Conservation (phyloP, 1,284 basidiomycete genomes). For the Ganoderma boninense region DNA sequence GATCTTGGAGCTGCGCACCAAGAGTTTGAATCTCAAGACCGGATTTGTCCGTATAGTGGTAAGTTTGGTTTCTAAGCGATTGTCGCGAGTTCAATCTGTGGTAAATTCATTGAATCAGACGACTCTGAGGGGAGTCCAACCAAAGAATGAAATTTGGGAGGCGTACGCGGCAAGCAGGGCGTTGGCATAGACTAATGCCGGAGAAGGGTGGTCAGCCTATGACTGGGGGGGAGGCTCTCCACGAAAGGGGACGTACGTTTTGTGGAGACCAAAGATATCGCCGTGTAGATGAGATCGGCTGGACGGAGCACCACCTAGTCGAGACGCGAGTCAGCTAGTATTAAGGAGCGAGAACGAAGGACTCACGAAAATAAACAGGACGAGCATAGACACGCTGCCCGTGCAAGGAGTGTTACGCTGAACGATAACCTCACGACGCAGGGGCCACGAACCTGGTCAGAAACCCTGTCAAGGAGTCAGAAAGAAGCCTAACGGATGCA, state of each 20-base stretch:
- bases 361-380: constrained; percentile 1
- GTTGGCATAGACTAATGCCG: background rate
- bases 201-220: background rate
- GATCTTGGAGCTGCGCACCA: background rate
- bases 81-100: background rate
- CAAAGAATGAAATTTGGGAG: background rate
- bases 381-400: background rate
- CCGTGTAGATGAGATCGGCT: constrained; percentile 2
- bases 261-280: background rate
- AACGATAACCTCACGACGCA: background rate
- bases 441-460: background rate
- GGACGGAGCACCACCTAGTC: constrained; percentile 1
- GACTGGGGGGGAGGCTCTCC: background rate
- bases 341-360: background rate
- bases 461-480: background rate
- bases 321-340: background rate
- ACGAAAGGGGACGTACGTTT: background rate
- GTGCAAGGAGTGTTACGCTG: background rate
- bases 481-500: background rate
- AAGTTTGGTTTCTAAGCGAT: background rate
- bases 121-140: background rate
- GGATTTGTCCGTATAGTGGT: background rate
- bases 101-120: background rate
- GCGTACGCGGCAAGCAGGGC: background rate
- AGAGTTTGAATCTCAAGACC: background rate